Evolutionary conservation across 768 basidiomycete species (phyloP), one percentile per base, ranked within the genome.

Genomic region (Termitomyces sp.): DNA sequence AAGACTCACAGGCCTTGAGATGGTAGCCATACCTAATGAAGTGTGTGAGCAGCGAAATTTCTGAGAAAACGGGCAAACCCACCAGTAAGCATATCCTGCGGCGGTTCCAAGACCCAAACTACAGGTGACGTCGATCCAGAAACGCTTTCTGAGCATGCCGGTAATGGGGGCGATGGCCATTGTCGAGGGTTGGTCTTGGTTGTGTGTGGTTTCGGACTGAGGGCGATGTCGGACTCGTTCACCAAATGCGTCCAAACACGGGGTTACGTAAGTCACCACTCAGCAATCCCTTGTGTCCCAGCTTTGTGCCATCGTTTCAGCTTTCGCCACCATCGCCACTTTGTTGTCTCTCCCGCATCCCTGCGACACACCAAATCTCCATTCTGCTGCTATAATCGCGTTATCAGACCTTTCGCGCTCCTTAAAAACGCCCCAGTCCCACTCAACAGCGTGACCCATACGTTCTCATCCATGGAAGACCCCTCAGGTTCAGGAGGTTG

Each of bases 161-260:
- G 89, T 89, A 72, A 96, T 93, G 63, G 93, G 93, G 58, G 90
- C 87, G 69, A 96, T 88, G 66, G 90, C 70, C 90, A 93, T 93
- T 67, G 68, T 49, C 53, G 58, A 64, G 44, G 30, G 56, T 55
- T 46, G 51, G 59, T 53, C 30, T 60, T 62, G 62, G 58, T 56
- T 61, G 58, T 54, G 58, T 60, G 57, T 60, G 59, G 57, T 51
- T 63, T 64, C 54, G 56, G 58, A 58, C 55, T 60, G 62, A 75
- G 74, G 74, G 66, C 69, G 65, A 72, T 75, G 70, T 76, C 74
- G 60, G 68, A 60, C 55, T 56, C 44, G 44, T 15, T 26, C 55
- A 57, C 54, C 58, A 60, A 64, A 63, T 53, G 38, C 28, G 44
- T 47, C 46, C 59, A 59, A 62, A 63, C 59, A 64, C 45, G 12